Base-by-base conservation (phyloP, 139 green algal genomes). In the Ettlia oleoabundans region DNA sequence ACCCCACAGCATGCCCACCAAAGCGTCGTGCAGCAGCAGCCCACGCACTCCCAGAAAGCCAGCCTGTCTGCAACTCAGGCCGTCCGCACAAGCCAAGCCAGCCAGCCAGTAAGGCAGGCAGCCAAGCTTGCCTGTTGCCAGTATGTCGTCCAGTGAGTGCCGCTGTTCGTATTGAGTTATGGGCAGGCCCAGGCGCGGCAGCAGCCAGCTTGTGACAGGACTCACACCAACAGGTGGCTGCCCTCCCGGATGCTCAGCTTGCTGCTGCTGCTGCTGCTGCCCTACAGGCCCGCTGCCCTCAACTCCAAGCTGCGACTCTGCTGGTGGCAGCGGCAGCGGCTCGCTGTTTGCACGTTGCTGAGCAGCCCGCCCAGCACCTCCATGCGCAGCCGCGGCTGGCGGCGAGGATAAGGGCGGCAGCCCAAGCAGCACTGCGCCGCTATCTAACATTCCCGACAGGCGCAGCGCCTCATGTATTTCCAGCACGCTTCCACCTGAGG, bases 381-480 rank as follows among this genome's bases (percentile, higher is more conserved):
- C n/a, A n/a, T n/a, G n/a, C n/a, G n/a, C n/a, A n/a, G n/a, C n/a
- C n/a, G n/a, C 3, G 35, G 15, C 26, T 2, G 52, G 72, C 19
- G 7, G 38, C 19, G 33, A 51, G 53, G 42, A 18, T 33, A 8
- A n/a, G 15, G 41, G n/a, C 70, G 32, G 70, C 41, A n/a, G 42
- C 28, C 26, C 15, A 32, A 71, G 4, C 33, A 18, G 8, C 33
- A 6, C 64, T 42, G 30, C 21, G 69, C 42, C 53, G 9, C 51
- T 28, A 4, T 80, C 73, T 9, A 80, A 35, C 35, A 68, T 18
- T 21, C 52, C 53, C 2, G 73, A 80, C 10, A 10, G 2, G 30
- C 73, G 33, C 33, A 80, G 73, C 8, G 73, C 73, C 38, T 80
- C 73, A 4, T 69, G 52, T 2, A 80, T 15, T 8, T 80, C 73